These are phyloP conservation scores for Amanita muscaria DNA, from an alignment of 768 basidiomycete species.

Conservation along the genomic window DNA sequence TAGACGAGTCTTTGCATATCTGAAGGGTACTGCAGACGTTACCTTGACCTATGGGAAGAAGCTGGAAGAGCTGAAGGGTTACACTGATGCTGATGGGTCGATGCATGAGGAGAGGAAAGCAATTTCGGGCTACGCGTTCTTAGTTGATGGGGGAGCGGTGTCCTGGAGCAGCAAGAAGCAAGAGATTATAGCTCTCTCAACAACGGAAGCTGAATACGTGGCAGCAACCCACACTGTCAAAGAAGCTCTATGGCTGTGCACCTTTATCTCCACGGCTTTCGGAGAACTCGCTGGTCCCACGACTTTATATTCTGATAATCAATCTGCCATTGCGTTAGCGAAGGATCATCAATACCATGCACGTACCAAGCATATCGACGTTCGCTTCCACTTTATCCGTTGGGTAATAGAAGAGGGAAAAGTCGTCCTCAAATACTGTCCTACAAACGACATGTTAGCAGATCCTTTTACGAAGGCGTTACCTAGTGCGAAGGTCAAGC, in stretches of 20 bases:
- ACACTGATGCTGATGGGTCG: too few relatives aligned
- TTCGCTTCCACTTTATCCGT: constrained; percentile 22
- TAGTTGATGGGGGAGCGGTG: constrained; percentile 20
- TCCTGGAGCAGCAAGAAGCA: constrained; percentile 1
- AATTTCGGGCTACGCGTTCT: constrained; percentile 21
- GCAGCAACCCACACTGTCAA: constrained; percentile 14
- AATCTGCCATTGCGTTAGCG: constrained; percentile 15
- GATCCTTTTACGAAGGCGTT: constrained; percentile 23
- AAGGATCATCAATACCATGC: constrained; percentile 21
- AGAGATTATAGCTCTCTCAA: constrained; percentile 1
- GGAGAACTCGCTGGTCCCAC: constrained; percentile 1
- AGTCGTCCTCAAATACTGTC: constrained; percentile 8
- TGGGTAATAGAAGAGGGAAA: constrained; percentile 13
- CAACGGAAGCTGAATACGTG: constrained; percentile 9
- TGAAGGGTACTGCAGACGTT: not conserved
- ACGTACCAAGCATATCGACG: constrained; percentile 30
- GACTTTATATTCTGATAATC: constrained; percentile 15
- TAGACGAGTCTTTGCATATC: constrained; percentile 21
- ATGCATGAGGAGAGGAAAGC: constrained; percentile 19
- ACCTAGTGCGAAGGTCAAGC: not conserved
- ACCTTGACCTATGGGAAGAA: not conserved
- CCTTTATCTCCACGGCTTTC: not conserved
- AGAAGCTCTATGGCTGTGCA: constrained; percentile 19
- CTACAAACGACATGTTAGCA: constrained; percentile 19
- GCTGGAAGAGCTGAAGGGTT: constrained; percentile 13